Evolutionary conservation across 73 alveolate species (phyloP), one percentile per base, ranked within the genome.

Genomic region (Paramecium sonneborni): DNA sequence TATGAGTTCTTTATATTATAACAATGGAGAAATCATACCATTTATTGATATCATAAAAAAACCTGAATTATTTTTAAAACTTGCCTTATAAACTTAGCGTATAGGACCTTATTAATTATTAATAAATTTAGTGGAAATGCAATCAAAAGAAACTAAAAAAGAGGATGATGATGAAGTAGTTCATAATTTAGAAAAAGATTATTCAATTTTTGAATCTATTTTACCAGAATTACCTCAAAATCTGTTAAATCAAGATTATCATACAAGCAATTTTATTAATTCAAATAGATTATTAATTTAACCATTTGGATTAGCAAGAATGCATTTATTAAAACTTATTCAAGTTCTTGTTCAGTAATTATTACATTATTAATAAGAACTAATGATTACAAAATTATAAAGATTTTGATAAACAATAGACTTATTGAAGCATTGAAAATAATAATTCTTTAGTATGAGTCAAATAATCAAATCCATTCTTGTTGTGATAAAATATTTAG

Each of bases 291-390:
- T 15, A 20, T 21, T 20, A 1, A 44, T 79, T 14, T 15, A 79
- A 44, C 90, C 90, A 12, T 79, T 79, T 46, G 90, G 90, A 43
- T 79, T 44, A 38, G 90, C 62, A 28, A 30, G 86, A 34, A 72
- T 72, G 55, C 55, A 38, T 7, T 37, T 72, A 37, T 21, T 72
- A 11, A 72, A 37, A 72, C 44, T 72, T 28, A 72, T 72, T 24
- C 24, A 32, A 35, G 86, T 38, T 72, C 57, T 72, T n/a, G 86
- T 72, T 72, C 15, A 72, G 86, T 72, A 72, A 0, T 35, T 38
- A 72, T 32, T 35, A 23, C 12, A 7, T 35, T 72, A 12, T n/a
- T 28, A 30, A 32, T 15, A 72, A 72, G 86, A 72, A 72, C 57
- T 5, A 72, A 72, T 3, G 86, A 72, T 72, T 32, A 72, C 37